Evolutionary conservation across 2,329 filamentous ascomycete species (phyloP).

Genomic region (Pyrenochaeta sp.): DNA sequence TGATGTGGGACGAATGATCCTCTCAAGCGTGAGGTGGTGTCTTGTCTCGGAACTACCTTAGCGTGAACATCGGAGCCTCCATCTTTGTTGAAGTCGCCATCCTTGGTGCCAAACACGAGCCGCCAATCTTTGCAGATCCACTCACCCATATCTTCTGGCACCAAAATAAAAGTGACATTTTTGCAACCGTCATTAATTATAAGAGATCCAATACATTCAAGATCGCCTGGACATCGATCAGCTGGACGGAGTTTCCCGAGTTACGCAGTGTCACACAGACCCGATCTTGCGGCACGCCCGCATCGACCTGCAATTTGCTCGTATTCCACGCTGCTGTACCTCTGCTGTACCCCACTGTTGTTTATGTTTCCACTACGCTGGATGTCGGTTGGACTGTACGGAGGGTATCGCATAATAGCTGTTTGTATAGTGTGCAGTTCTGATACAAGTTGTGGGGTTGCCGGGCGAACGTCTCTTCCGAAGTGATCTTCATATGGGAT

Average conservation of each 20-base stretch:
- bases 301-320: conserved; percentile 14
- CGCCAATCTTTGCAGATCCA: not conserved
- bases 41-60: conserved; percentile 6
- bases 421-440: conserved; percentile 8
- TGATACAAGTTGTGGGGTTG: conserved; percentile 3
- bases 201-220: not conserved
- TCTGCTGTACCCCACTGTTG: not conserved
- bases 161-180: too few relatives aligned
- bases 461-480: conserved; percentile 12
- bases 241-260: not conserved
- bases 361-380: conserved; percentile 5
- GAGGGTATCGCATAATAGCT: not conserved
- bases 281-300: conserved; percentile 21
- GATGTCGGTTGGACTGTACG: conserved; percentile 7
- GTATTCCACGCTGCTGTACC: conserved; percentile 17
- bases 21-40: not conserved
- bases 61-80: not conserved
- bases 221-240: not conserved
- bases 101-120: not conserved
- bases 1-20: not conserved
- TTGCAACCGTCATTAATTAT: not conserved
- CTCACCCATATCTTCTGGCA: not conserved
- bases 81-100: not conserved
- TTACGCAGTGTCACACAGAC: conserved; percentile 21
- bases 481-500: conserved; percentile 3